phyloP scores from a whole-genome alignment of 495 filamentous ascomycete species.

The Xylaria cubensis region DNA sequence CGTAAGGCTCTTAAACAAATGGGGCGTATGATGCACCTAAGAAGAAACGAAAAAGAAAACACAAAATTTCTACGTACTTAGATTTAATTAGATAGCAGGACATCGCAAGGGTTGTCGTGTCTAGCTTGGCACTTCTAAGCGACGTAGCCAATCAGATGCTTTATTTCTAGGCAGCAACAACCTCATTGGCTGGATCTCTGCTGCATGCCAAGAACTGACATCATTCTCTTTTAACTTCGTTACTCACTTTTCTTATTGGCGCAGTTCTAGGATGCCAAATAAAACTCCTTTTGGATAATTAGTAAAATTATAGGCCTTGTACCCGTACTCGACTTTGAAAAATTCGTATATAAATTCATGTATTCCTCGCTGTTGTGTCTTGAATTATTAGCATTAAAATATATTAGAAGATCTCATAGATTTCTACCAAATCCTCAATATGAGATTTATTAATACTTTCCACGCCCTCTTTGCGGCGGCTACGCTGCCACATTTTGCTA shows the following conservation, averaged over 20 bases:
- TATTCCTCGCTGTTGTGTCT: not conserved
- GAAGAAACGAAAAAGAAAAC: too few species aligned
- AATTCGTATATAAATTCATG: not conserved
- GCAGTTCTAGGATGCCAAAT: not conserved
- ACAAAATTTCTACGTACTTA: too few species aligned
- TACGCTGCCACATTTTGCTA: not conserved
- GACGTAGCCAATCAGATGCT: not conserved
- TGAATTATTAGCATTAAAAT: not conserved
- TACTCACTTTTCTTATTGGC: not conserved
- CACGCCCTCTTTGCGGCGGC: not conserved
- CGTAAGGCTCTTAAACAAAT: not conserved
- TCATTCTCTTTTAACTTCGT: not conserved
- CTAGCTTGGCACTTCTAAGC: not conserved
- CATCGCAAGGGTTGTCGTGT: too few species aligned
- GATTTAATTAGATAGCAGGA: too few species aligned
- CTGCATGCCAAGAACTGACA: not conserved
- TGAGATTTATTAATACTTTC: not conserved
- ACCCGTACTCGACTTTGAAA: not conserved
- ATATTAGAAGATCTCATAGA: not conserved
- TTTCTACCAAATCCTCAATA: not conserved
- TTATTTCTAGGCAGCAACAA: not conserved
- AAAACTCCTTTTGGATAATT: not conserved
- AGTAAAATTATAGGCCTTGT: too few species aligned
- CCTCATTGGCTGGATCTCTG: not conserved
- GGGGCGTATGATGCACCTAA: too few species aligned